phyloP scores from a whole-genome alignment of 345 rosid genomes.

The sweet orange (Citrus sinensis) region DVS_A1.0 CM039164.1:1136501-1137000 shows the following conservation, averaged over 20 bases:
- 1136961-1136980: not conserved
- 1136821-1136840: conserved; percentile 64
- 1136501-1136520: conserved; percentile 58
- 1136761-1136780: conserved; percentile 35
- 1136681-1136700: not conserved
- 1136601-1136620: conserved; percentile 59
- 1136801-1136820: conserved; percentile 85
- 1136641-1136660: conserved; percentile 73
- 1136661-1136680: conserved; percentile 64
- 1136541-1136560: not conserved
- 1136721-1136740: not conserved
- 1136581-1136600: not conserved
- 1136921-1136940: too few relatives aligned
- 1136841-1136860: conserved; percentile 61
- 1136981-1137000: conserved; percentile 83
- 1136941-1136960: not conserved
- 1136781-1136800: conserved; percentile 76
- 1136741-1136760: not conserved
- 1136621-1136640: conserved; percentile 60
- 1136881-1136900: conserved; percentile 6
- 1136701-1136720: not conserved
- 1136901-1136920: not conserved
- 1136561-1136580: not conserved
- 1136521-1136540: not conserved
- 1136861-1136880: conserved; percentile 73